A percentile compares a stretch with the other conserved stretches of the same genome.
Evolutionary conservation across 2,329 filamentous ascomycete species (phyloP).

Genomic region (Aspergillus sp.): DNA sequence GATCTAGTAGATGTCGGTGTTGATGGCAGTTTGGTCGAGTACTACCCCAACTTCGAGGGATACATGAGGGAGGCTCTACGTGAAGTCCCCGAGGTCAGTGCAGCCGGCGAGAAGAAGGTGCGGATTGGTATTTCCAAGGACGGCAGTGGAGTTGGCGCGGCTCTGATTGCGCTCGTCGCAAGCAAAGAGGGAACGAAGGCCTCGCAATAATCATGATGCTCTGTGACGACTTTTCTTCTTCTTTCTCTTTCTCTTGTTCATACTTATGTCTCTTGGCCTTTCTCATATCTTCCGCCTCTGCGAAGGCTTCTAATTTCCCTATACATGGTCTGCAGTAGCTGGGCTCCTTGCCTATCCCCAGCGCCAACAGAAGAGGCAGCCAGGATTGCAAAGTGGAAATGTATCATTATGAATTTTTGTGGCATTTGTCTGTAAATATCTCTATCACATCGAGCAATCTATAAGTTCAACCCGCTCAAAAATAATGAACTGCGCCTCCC

Average conservation of each 20-base stretch:
- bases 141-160: slow-evolving; percentile 91
- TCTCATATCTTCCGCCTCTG: not conserved
- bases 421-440: not conserved
- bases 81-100: slow-evolving; percentile 74
- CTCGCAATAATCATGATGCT: slow-evolving; percentile 7
- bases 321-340: not conserved
- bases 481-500: no score
- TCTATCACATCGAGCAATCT: not conserved
- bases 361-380: not conserved
- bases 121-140: slow-evolving; percentile 97
- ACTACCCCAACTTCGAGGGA: slow-evolving; percentile 89
- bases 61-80: slow-evolving; percentile 82
- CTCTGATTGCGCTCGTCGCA: slow-evolving; percentile 88
- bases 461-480: not conserved
- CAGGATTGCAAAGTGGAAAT: not conserved
- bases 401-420: slow-evolving; percentile 3
- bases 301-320: not conserved
- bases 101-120: slow-evolving; percentile 77
- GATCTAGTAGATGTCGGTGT: slow-evolving; percentile 88
- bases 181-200: slow-evolving; percentile 42
- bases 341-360: not conserved
- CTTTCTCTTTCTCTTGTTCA: not conserved
- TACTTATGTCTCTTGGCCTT: not conserved
- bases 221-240: slow-evolving; percentile 6
- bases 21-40: slow-evolving; percentile 90